Base-by-base conservation (phyloP, 108 stramenopile species). In the Cyclotella baltica region DNA sequence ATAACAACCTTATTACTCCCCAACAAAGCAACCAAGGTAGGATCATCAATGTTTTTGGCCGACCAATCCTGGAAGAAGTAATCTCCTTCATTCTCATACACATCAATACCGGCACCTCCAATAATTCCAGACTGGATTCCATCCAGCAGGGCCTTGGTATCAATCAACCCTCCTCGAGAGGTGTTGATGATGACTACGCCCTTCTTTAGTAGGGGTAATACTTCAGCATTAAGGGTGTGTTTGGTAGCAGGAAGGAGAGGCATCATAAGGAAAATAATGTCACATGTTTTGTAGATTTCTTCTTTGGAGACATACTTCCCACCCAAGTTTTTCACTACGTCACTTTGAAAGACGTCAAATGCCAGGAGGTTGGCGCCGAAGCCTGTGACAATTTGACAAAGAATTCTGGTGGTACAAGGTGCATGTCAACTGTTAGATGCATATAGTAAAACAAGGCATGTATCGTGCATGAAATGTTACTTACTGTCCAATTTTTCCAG, bases 1-100 rank as follows among this genome's bases (percentile, higher is more conserved):
- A 89, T 76, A 10, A 86, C 85, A 73, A 92, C 66, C 0, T 76
- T 85, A 43, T 85, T 89, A 38, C 79, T 84, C 37, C 91, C 89
- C 62, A 87, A 71, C 67, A 90, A 73, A 27, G 87, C 73, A 2
- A 75, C 72, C 18, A 91, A 71, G 20, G 80, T 77, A 20, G 47
- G 36, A 40, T 91, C 90, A 27, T 70, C 61, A 75, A 91, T 82
- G 31, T 46, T 56, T 62, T 83, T 80, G 67, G 85, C 87, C 22
- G 73, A 78, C 87, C 87, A 91, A 65, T 95, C 94, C 62, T 86
- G 83, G 78, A 93, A 95, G 83, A 95, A 93, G 72, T 91, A 93
- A 27, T 80, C 87, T n/a, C 73, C 76, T 70, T 93, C 92, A 43
- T 91, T 89, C 64, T 93, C 92, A 48, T 88, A 93, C 1, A 90